Conservation (phyloP, 306 rosid genomes). For the Abrus pulchellus region DNA sequence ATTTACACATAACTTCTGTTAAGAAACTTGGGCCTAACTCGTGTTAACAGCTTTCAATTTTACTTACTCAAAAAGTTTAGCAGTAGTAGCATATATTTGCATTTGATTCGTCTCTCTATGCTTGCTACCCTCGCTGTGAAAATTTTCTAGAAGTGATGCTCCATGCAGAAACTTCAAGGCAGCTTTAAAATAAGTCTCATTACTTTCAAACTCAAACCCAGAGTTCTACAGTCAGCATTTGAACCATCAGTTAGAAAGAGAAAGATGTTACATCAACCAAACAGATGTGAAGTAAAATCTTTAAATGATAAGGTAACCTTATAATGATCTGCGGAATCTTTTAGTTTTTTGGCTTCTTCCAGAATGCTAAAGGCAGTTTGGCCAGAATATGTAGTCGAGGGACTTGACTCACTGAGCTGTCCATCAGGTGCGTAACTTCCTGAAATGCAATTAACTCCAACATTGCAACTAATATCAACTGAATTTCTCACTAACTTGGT, state of each 20-base stretch:
- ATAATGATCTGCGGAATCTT: slow-evolving; percentile 66
- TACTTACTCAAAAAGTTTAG: slow-evolving; percentile 75
- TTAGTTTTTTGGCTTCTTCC: slow-evolving; percentile 66
- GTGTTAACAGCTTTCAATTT: not conserved
- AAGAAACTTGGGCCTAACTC: too few species aligned
- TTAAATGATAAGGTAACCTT: slow-evolving; percentile 62
- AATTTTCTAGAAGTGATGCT: slow-evolving; percentile 66
- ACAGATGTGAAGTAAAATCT: slow-evolving; percentile 37
- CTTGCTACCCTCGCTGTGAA: slow-evolving; percentile 58
- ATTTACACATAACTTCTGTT: not conserved
- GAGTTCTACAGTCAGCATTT: slow-evolving; percentile 52
- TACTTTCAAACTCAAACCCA: slow-evolving; percentile 73
- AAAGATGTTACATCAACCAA: slow-evolving; percentile 31
- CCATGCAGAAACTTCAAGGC: slow-evolving; percentile 82
- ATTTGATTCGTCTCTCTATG: slow-evolving; percentile 61
- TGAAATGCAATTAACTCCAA: slow-evolving; percentile 41
- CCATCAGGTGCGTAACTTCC: slow-evolving; percentile 47
- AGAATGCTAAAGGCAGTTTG: slow-evolving; percentile 55
- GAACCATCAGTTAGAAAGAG: slow-evolving; percentile 27
- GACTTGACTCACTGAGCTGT: slow-evolving; percentile 53
- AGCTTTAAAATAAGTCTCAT: slow-evolving; percentile 80
- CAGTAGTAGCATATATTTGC: slow-evolving; percentile 66
- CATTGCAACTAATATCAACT: slow-evolving; percentile 50
- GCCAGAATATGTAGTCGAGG: slow-evolving; percentile 48
- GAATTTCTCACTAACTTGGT: slow-evolving; percentile 48